phyloP scores from a whole-genome alignment of 2,329 filamentous ascomycete species.

The Biscogniauxia mediterranea region DNA sequence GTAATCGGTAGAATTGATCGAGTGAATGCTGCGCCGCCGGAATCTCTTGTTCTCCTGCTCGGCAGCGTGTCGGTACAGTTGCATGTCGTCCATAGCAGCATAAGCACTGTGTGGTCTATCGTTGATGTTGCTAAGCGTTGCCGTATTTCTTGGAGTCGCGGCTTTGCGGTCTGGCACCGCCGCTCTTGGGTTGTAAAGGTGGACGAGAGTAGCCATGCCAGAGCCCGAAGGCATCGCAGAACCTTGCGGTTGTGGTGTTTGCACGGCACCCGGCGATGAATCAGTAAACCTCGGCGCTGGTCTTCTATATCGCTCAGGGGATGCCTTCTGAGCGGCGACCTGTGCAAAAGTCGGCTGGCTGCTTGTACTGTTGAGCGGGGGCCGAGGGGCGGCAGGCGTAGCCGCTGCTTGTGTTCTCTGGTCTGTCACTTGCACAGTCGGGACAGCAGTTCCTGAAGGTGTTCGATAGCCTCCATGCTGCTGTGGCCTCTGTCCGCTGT shows the following conservation, averaged over 20 bases:
- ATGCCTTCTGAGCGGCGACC: constrained; percentile 61
- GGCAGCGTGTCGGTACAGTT: constrained; percentile 54
- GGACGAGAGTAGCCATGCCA: constrained; percentile 53
- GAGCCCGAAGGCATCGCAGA: constrained; percentile 50
- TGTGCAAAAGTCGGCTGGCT: constrained; percentile 53
- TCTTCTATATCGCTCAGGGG: constrained; percentile 82
- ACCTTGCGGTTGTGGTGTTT: constrained; percentile 31
- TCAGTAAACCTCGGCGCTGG: constrained; percentile 56
- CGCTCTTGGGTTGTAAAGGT: constrained; percentile 50
- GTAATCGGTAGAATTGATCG: constrained; percentile 49
- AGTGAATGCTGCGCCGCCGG: constrained; percentile 79
- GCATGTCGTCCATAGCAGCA: constrained; percentile 65
- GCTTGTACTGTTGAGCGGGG: constrained; percentile 41
- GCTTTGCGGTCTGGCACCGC: constrained; percentile 36
- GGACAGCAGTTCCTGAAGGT: constrained; percentile 43
- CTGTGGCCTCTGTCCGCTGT: constrained; percentile 51
- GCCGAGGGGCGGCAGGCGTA: constrained; percentile 37
- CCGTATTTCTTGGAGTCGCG: constrained; percentile 32
- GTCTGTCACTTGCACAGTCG: constrained; percentile 41
- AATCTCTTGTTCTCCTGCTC: constrained; percentile 72
- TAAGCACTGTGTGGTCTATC: constrained; percentile 55
- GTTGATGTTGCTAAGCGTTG: constrained; percentile 39
- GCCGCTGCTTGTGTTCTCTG: constrained; percentile 41
- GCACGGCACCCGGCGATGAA: constrained; percentile 35
- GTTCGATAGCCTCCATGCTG: constrained; percentile 48